Conservation (phyloP, 2,329 filamentous ascomycete species). For the Juglanconis oblonga region DNA sequence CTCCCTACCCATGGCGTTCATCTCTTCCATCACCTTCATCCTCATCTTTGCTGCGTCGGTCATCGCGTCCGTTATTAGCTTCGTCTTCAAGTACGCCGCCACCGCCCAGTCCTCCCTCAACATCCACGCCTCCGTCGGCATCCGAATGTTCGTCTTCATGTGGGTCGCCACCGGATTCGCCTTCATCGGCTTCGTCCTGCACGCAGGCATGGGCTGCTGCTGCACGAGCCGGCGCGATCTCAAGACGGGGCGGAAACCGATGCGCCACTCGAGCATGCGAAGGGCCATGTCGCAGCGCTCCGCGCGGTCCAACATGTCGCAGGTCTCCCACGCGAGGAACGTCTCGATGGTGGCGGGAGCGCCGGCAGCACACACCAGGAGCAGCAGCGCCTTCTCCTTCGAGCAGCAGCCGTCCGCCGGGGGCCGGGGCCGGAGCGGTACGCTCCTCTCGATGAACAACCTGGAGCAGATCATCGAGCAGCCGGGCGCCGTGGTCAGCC, state of each 20-base stretch:
- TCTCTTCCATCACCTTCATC: conserved; percentile 66
- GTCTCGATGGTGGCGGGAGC: conserved; percentile 1
- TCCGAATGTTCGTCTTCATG: conserved; percentile 81
- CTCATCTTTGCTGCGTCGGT: conserved; percentile 67
- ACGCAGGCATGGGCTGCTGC: conserved; percentile 76
- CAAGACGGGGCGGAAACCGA: conserved; percentile 33
- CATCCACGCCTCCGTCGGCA: conserved; percentile 68
- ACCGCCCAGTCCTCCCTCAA: conserved; percentile 71
- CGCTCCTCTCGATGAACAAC: conserved; percentile 28
- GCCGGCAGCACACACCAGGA: conserved; percentile 4
- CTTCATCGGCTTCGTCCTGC: conserved; percentile 68
- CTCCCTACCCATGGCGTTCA: conserved; percentile 64
- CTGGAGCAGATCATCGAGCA: conserved; percentile 20
- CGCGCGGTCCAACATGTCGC: conserved; percentile 28
- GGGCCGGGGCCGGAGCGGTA: conserved; percentile 4
- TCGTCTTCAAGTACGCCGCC: conserved; percentile 77
- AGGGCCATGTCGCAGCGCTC: conserved; percentile 16
- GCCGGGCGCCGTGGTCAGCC: background rate
- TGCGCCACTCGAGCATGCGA: conserved; percentile 19
- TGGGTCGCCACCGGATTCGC: conserved; percentile 73
- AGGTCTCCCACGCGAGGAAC: conserved; percentile 1
- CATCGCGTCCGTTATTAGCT: conserved; percentile 79
- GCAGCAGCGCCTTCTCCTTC: conserved; percentile 18
- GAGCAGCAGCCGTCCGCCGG: conserved; percentile 1
- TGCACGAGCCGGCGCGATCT: conserved; percentile 58